These are phyloP conservation scores for Elaphomyces granulatus DNA, from an alignment of 495 filamentous ascomycete genomes.

Conservation along the genomic window DNA sequence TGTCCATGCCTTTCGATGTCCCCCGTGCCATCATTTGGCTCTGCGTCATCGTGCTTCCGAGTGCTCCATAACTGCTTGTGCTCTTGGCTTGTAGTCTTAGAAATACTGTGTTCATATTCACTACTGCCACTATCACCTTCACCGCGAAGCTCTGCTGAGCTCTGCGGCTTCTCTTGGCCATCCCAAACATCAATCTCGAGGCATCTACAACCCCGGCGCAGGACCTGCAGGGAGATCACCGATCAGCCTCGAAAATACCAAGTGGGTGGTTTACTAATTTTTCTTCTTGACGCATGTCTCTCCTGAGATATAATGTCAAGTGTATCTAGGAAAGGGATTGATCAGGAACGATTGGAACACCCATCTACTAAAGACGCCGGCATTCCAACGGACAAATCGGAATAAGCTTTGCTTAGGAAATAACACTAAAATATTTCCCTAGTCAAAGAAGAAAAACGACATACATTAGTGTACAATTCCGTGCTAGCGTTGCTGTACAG, in stretches of 20 bases:
- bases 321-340: too few species aligned
- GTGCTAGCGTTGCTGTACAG: conserved; percentile 69
- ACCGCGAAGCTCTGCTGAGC: neutral
- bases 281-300: too few species aligned
- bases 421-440: too few species aligned
- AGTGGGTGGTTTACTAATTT: neutral
- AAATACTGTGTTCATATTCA: too few species aligned
- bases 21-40: conserved; percentile 1
- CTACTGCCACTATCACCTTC: neutral
- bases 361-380: too few species aligned
- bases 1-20: conserved; percentile 6
- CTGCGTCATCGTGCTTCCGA: neutral
- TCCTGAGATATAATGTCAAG: too few species aligned
- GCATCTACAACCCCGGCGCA: conserved; percentile 73
- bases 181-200: conserved; percentile 97
- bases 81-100: neutral
- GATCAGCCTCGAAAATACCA: conserved; percentile 6
- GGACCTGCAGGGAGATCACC: conserved; percentile 29
- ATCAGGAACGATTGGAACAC: too few species aligned
- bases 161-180: conserved; percentile 31
- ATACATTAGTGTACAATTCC: conserved; percentile 69
- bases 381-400: too few species aligned
- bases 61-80: too few species aligned
- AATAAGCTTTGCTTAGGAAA: too few species aligned
- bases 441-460: too few species aligned